Evolutionary conservation across 257 asterid genomes (phyloP).

Genomic region (Capsicum baccatum): DNA sequence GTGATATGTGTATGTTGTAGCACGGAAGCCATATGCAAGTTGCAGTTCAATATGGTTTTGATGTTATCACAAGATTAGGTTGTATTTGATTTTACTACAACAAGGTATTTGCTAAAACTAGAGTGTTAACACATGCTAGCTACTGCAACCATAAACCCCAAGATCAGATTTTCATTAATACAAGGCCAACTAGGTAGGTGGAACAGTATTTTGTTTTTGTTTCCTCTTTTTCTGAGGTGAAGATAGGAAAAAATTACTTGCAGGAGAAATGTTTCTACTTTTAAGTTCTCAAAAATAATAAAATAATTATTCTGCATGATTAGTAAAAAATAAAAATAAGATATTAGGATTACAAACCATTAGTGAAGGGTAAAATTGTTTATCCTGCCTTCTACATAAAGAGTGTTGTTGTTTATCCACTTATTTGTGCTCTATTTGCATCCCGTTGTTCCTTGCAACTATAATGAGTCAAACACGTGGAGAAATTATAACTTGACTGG

Average conservation of each 20-base stretch:
- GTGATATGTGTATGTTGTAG: background rate
- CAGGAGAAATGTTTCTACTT: background rate
- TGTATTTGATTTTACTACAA: background rate
- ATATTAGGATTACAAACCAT: background rate
- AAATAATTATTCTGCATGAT: background rate
- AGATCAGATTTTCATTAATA: background rate
- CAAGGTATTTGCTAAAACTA: constrained; percentile 13
- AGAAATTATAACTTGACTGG: background rate
- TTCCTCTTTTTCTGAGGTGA: background rate
- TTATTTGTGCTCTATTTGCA: background rate
- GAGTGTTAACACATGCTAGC: background rate
- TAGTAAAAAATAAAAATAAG: too few relatives aligned
- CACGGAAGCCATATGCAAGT: background rate
- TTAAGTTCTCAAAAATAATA: background rate
- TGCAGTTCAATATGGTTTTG: constrained; percentile 10
- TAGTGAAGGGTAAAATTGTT: background rate
- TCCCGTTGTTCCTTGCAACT: constrained; percentile 1
- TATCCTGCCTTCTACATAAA: background rate
- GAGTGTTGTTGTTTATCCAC: background rate
- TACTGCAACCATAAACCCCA: background rate
- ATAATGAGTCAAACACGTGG: background rate
- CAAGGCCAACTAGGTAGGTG: background rate
- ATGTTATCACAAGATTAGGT: background rate
- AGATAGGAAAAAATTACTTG: background rate
- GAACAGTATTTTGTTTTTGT: background rate